Evolutionary conservation across 208 protist species (phyloP), one percentile per base, ranked within the genome.

Genomic region (Novymonas esmeraldas): DNA sequence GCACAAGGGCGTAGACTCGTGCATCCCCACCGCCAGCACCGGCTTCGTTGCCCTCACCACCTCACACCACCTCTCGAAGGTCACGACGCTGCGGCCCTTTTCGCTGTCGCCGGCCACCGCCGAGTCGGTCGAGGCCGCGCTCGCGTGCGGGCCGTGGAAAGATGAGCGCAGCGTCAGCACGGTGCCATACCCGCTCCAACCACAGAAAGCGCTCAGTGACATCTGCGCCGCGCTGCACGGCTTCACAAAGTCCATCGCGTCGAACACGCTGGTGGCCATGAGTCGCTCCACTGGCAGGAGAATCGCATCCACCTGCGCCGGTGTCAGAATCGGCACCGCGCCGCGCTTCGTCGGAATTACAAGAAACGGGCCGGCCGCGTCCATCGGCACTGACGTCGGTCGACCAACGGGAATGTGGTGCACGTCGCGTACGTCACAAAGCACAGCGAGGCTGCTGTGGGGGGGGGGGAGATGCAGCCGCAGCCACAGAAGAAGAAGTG

Each of bases 231-330:
- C 66, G 22, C 50, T 57, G 38, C 84, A 93, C 6, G 82, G 67
- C 29, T 39, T 38, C 20, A 78, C 73, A 65, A 85, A 89, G 34
- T 89, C 79, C 11, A 64, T 45, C 36, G 90, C 87, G 38, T 95
- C 90, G 52, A 95, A 87, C 0, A 90, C 73, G 20, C 81, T 89
- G 3, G 90, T 51, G 54, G 73, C 74, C 6, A 95, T 45, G 34
- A 92, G 50, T 41, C 84, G 71, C 61, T 95, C 90, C 6, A 86
- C 74, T 18, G 74, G 70, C 22, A 64, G 36, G 13, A 92, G 59
- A 78, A 95, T 91, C 0, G 26, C 62, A n/a, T 79, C 48, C 16
- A 67, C 63, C 65, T 94, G 87, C 16, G 77, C 73, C 20, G 87
- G 82, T 18, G 90, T 95, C 28, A 95, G 74, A 36, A 61, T 78